Percentiles rank a stretch among this genome's conserved stretches.
Evolutionary conservation across 78 protist genomes (phyloP).

Genomic region (Chrysochromulina parva): DNA sequence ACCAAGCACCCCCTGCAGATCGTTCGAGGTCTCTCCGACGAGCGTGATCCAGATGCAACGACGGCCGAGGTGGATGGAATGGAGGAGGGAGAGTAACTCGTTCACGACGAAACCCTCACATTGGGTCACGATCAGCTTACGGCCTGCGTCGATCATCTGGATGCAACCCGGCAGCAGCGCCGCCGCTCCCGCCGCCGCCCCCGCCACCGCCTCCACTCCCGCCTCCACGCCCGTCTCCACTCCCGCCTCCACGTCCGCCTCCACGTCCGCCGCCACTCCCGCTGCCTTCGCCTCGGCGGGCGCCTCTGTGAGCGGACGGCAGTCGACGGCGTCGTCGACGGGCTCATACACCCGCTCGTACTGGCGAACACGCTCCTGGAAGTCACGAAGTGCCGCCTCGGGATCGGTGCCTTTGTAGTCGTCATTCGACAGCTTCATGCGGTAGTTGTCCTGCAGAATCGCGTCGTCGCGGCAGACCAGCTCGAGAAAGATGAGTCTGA

Average conservation of each 20-base stretch:
- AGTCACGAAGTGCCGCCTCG: not conserved
- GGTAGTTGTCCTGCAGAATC: not conserved
- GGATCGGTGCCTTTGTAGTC: not conserved
- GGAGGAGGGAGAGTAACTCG: not conserved
- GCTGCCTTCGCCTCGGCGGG: too few species aligned
- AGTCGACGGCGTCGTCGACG: not conserved
- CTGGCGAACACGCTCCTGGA: not conserved
- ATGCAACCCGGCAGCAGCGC: too few species aligned
- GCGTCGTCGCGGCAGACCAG: not conserved
- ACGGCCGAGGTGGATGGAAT: not conserved
- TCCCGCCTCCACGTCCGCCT: too few species aligned
- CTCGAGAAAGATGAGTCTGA: not conserved
- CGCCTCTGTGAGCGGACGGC: too few species aligned
- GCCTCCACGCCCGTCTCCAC: too few species aligned
- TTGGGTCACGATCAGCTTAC: too few species aligned
- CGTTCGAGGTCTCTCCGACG: not conserved
- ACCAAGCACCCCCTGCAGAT: not conserved
- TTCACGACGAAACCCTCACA: not conserved
- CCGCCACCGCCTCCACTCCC: too few species aligned
- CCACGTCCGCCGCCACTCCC: too few species aligned
- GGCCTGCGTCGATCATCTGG: too few species aligned
- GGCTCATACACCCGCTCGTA: conserved; percentile 13
- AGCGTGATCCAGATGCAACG: not conserved
- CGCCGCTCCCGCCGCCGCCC: too few species aligned
- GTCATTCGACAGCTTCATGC: not conserved